Conservation (phyloP, 2,329 filamentous ascomycete species). For the Pochonia chlamydosporia region DNA sequence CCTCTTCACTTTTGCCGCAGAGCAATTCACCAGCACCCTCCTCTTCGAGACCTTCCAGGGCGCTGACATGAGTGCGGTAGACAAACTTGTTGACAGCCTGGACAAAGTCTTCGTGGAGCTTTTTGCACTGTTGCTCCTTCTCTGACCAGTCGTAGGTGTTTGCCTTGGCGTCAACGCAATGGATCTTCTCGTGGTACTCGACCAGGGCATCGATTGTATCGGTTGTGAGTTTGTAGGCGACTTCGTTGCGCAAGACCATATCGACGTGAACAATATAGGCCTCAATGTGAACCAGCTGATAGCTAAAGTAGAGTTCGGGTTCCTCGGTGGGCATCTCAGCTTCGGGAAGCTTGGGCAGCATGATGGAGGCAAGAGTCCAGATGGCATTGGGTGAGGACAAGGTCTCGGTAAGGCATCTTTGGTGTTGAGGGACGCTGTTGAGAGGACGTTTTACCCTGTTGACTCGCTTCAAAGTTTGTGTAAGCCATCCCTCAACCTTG, state of each 20-base stretch:
- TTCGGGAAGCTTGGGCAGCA: conserved; percentile 86
- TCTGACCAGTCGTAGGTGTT: conserved; percentile 93
- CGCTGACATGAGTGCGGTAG: conserved; percentile 80
- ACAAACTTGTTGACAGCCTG: conserved; percentile 97
- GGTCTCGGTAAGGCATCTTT: conserved; percentile 90
- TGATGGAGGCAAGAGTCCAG: conserved; percentile 89
- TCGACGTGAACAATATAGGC: conserved; percentile 98
- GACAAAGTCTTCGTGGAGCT: conserved; percentile 92
- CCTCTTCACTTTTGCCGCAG: conserved; percentile 85
- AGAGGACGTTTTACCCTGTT: conserved; percentile 94
- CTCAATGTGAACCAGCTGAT: conserved; percentile 87
- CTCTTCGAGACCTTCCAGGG: conserved; percentile 92
- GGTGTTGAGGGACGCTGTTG: conserved; percentile 95
- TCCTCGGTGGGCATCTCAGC: conserved; percentile 78
- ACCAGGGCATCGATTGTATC: conserved; percentile 91
- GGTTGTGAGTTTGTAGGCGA: conserved; percentile 93
- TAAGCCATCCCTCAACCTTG: conserved; percentile 95
- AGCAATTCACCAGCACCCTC: conserved; percentile 92
- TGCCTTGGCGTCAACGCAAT: conserved; percentile 84
- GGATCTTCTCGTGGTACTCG: conserved; percentile 93
- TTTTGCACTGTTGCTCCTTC: conserved; percentile 94
- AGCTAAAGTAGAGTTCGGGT: conserved; percentile 85
- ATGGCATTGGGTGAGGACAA: conserved; percentile 85
- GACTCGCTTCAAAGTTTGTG: conserved; percentile 91
- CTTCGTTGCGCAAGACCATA: conserved; percentile 96